Evolutionary conservation across 192 early-diverging fungal species (phyloP).

Genomic region (Backusella psychrophila): DNA sequence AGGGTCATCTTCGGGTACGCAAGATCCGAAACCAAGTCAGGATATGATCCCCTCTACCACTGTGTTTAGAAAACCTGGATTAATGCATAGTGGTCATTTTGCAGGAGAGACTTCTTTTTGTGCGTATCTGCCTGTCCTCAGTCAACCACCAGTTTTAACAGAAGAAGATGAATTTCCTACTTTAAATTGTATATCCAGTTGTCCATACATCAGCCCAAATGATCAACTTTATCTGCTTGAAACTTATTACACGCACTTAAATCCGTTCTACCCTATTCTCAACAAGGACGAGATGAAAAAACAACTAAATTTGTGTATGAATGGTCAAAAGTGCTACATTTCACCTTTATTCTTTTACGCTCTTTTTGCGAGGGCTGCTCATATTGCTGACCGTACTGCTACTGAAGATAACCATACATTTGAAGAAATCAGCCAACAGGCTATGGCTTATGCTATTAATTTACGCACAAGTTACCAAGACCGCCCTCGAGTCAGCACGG

Average conservation of each 20-base stretch:
- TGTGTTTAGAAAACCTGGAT: constrained; percentile 4
- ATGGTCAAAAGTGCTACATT: neutral
- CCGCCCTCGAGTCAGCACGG: constrained; percentile 46
- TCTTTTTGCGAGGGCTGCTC: constrained; percentile 34
- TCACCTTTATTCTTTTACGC: constrained; percentile 26
- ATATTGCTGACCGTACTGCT: constrained; percentile 11
- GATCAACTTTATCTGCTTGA: constrained; percentile 31
- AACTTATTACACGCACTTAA: constrained; percentile 34
- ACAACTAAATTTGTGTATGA: constrained; percentile 4
- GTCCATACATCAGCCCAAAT: constrained; percentile 11
- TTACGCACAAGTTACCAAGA: constrained; percentile 62
- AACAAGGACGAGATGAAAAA: constrained; percentile 21
- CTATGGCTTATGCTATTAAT: constrained; percentile 55
- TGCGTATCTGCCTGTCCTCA: neutral
- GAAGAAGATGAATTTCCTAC: neutral
- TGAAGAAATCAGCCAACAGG: constrained; percentile 1
- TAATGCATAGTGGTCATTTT: constrained; percentile 15
- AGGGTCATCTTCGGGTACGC: neutral
- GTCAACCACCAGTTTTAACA: neutral
- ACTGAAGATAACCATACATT: neutral
- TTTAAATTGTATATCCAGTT: neutral
- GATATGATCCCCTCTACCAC: neutral
- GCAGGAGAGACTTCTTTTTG: constrained; percentile 18
- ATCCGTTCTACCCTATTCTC: constrained; percentile 36
- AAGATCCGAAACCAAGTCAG: neutral